phyloP scores from a whole-genome alignment of 163 green algal species.

The Scenedesmus sp. region DNA sequence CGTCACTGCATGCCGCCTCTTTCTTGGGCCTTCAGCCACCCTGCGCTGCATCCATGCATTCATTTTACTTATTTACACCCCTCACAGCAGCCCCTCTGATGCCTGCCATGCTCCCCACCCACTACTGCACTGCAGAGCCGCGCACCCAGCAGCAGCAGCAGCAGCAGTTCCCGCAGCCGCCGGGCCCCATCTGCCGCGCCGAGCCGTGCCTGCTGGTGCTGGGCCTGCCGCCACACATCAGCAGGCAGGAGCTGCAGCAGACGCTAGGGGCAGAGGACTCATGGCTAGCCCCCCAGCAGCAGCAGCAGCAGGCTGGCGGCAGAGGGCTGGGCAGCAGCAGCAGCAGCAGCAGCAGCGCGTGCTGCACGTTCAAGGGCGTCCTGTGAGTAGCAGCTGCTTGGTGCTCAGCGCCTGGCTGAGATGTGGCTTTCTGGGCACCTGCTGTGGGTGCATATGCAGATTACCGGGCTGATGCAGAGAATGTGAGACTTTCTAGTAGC shows the following conservation, averaged over 20 bases:
- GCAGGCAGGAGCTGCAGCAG: neutral
- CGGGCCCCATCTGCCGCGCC: slow-evolving; percentile 35
- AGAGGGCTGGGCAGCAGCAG: neutral
- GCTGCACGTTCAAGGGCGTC: slow-evolving; percentile 30
- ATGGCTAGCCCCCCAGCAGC: neutral
- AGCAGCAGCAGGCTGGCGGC: slow-evolving; percentile 17
- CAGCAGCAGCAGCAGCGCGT: neutral
- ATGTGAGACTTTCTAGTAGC: too few species aligned
- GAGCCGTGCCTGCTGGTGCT: slow-evolving; percentile 32
- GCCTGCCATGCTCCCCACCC: neutral
- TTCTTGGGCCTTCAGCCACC: too few species aligned
- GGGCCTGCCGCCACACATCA: slow-evolving; percentile 3
- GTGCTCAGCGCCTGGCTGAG: neutral
- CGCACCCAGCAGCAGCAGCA: neutral
- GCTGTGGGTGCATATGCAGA: neutral
- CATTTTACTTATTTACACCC: too few species aligned
- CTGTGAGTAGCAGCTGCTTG: slow-evolving; percentile 9
- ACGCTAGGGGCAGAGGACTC: neutral
- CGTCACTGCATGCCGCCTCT: neutral
- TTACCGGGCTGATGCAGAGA: too few species aligned
- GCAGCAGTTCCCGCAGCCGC: neutral
- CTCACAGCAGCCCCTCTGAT: neutral
- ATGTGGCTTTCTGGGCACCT: neutral
- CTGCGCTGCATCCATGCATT: too few species aligned
- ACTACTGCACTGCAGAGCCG: neutral